phyloP scores from a whole-genome alignment of 768 basidiomycete genomes.

The Lentinula sp. region DNA sequence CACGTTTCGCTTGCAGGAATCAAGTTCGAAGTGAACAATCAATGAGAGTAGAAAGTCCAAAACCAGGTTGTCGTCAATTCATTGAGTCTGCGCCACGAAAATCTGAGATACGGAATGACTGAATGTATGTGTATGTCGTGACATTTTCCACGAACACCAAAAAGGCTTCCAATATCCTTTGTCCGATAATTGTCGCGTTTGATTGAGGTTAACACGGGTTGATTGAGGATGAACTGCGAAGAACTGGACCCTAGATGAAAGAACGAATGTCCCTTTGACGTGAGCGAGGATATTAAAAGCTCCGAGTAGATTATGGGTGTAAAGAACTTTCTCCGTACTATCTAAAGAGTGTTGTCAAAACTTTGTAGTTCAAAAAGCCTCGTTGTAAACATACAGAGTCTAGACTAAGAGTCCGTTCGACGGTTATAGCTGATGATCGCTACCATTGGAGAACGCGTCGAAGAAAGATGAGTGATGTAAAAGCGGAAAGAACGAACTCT shows the following conservation, averaged over 20 bases:
- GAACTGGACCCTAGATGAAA: background rate
- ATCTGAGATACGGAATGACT: slow-evolving; percentile 1
- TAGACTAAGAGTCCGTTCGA: background rate
- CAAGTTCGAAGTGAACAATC: background rate
- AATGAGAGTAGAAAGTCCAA: background rate
- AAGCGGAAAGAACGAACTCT: background rate
- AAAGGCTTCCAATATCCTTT: slow-evolving; percentile 2
- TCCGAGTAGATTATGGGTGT: background rate
- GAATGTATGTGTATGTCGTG: background rate
- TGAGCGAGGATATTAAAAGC: slow-evolving; percentile 3
- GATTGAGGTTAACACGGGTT: background rate
- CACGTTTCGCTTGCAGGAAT: background rate
- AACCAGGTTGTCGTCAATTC: background rate
- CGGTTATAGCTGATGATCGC: background rate
- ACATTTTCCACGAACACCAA: background rate
- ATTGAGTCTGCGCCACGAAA: background rate
- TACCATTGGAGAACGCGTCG: background rate
- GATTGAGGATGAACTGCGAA: background rate
- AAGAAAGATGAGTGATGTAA: background rate
- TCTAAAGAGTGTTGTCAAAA: background rate
- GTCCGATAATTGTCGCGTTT: background rate
- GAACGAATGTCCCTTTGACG: slow-evolving; percentile 5
- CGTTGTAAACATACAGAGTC: background rate
- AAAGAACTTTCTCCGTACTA: background rate
- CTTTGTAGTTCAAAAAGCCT: background rate